phyloP scores from a whole-genome alignment of 495 filamentous ascomycete species.

The Aspergillus taichungensis region DNA sequence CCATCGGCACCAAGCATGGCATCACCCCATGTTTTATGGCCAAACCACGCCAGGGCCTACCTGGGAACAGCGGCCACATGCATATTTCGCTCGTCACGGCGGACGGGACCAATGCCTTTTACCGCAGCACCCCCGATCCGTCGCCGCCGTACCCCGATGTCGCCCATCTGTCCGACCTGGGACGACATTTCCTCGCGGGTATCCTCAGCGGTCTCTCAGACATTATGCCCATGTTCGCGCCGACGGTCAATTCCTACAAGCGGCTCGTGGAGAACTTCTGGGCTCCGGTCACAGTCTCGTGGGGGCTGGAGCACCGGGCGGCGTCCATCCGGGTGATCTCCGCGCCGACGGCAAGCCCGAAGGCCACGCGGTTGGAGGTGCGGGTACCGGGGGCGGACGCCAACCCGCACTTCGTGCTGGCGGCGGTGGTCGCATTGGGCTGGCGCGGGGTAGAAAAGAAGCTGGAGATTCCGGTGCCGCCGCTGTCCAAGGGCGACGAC shows the following conservation, averaged over 20 bases:
- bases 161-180: slow-evolving; percentile 71
- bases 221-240: slow-evolving; percentile 90
- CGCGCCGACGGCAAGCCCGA: slow-evolving; percentile 71
- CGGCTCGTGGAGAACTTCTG: slow-evolving; percentile 97
- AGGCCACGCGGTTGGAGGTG: slow-evolving; percentile 85
- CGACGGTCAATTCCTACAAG: slow-evolving; percentile 96
- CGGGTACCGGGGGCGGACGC: slow-evolving; percentile 86
- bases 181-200: slow-evolving; percentile 89
- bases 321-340: slow-evolving; percentile 84
- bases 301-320: slow-evolving; percentile 91
- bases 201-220: slow-evolving; percentile 82
- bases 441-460: slow-evolving; percentile 88
- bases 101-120: slow-evolving; percentile 66
- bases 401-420: slow-evolving; percentile 82
- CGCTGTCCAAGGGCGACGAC: slow-evolving; percentile 70
- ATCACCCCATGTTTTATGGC: slow-evolving; percentile 99
- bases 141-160: slow-evolving; percentile 66
- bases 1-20: slow-evolving; percentile 71
- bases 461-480: slow-evolving; percentile 71
- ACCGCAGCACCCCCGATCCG: slow-evolving; percentile 59
- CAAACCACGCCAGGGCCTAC: slow-evolving; percentile 83
- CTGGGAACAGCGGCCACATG: slow-evolving; percentile 92
- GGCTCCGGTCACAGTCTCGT: slow-evolving; percentile 94
- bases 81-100: slow-evolving; percentile 71
- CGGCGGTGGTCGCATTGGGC: slow-evolving; percentile 75